Evolutionary conservation across 2,329 filamentous ascomycete genomes (phyloP).

Genomic region (Pseudocercospora macadamiae): DNA sequence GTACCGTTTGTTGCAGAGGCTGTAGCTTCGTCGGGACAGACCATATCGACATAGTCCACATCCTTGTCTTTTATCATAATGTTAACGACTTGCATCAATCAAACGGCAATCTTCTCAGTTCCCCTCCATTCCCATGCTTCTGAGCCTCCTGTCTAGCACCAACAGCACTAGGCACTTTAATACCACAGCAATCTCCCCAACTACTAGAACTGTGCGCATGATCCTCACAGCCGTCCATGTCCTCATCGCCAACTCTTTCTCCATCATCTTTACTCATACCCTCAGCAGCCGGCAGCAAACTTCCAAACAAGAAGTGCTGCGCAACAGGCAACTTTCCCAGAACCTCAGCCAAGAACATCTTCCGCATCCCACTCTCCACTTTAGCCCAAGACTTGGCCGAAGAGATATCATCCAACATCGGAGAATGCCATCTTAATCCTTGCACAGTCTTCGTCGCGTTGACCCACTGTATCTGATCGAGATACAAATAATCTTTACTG

Average conservation of each 20-base stretch:
- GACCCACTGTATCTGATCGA: slow-evolving; percentile 90
- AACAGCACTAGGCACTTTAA: slow-evolving; percentile 92
- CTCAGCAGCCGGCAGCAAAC: slow-evolving; percentile 75
- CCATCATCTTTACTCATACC: slow-evolving; percentile 74
- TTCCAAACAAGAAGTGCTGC: slow-evolving; percentile 97
- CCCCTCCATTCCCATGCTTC: slow-evolving; percentile 68
- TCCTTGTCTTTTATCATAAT: no score
- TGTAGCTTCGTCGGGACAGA: no score
- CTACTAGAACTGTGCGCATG: slow-evolving; percentile 59
- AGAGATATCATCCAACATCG: slow-evolving; percentile 98
- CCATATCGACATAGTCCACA: no score
- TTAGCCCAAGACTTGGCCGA: slow-evolving; percentile 88
- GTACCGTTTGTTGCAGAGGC: no score
- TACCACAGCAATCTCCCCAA: slow-evolving; percentile 98
- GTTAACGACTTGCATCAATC: no score
- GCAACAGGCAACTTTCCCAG: slow-evolving; percentile 93
- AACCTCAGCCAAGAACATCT: slow-evolving; percentile 95
- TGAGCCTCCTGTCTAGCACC: slow-evolving; percentile 87
- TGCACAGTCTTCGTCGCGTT: slow-evolving; percentile 96
- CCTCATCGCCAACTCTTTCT: slow-evolving; percentile 52
- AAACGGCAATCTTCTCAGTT: slow-evolving; percentile 76
- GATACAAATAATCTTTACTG: slow-evolving; percentile 79
- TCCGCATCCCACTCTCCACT: slow-evolving; percentile 91
- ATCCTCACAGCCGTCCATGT: slow-evolving; percentile 61
- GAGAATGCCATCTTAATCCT: slow-evolving; percentile 91